Base-by-base conservation (phyloP, 2,329 filamentous ascomycete genomes). In the Hymenoscyphus infarciens region DNA sequence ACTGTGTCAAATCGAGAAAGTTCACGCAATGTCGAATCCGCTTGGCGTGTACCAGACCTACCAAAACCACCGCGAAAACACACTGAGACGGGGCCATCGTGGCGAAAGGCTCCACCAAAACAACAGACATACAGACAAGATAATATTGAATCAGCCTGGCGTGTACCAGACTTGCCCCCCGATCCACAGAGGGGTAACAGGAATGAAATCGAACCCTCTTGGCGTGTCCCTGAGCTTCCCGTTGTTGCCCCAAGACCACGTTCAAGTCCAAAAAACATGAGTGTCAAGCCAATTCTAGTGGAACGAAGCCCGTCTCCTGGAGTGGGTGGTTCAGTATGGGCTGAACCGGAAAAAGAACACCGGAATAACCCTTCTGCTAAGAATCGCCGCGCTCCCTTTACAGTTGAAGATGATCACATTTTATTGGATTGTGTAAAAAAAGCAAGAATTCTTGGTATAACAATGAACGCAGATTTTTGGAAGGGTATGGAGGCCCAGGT, bases 261-360 rank as follows among this genome's bases (percentile, higher is more conserved):
- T n/a, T 63, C 25, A 19, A 19, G 25, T 25, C 15, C 15, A 57
- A 59, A 25, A 59, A 31, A 5, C 11, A 59, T 25, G 27, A 52
- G 2, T n/a, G 19, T 25, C 57, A 33, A 64, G n/a, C 64, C 63
- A 56, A 64, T 67, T 53, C 60, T 61, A n/a, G 61, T 16, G 19
- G 31, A 68, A 52, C 67, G 68, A 1, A 69, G 69, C 22, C 66
- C 66, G 16, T 73, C 72, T 16, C 72, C 71, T 7, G 64, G 68
- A 29, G 59, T 63, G 8, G 57, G 57, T 19, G 29, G 42, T 19
- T 74, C 73, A n/a, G 59, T 74, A 31, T 74, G 73, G 73, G 73
- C 73, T 11, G 65, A 67, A 49, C 27, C 53, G 15, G 53, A 33
- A 11, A 33, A 31, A 11, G 29, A 55, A 22, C 25, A 16, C 15